These are phyloP conservation scores for Malus sylvestris DNA, from an alignment of 306 rosid species.

Conservation along the genomic window DNA sequence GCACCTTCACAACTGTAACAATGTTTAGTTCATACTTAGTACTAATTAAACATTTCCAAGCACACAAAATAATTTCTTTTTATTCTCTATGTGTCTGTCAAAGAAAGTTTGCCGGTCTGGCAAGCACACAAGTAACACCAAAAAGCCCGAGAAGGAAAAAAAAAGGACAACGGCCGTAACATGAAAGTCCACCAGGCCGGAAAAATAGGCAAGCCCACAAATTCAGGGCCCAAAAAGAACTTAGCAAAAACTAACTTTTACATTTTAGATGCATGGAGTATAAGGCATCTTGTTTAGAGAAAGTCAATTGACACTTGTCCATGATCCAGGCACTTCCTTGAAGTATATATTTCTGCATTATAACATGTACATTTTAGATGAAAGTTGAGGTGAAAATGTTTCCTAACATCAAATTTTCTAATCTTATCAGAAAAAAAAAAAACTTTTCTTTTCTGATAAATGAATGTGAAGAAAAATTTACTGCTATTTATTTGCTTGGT, in stretches of 20 bases:
- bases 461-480: not conserved
- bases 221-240: not conserved
- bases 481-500: constrained; percentile 20
- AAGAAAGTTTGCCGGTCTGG: not conserved
- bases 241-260: not conserved
- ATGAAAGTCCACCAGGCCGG: not conserved
- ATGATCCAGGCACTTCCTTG: not conserved
- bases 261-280: not conserved
- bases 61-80: too few relatives aligned
- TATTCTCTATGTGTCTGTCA: not conserved
- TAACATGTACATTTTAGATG: not conserved
- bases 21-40: too few relatives aligned
- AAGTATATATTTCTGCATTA: not conserved
- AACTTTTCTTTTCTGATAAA: too few relatives aligned
- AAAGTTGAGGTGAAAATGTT: too few relatives aligned
- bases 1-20: too few relatives aligned
- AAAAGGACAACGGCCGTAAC: not conserved
- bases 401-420: too few relatives aligned
- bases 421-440: too few relatives aligned
- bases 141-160: not conserved
- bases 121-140: not conserved
- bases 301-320: not conserved
- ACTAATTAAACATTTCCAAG: too few relatives aligned
- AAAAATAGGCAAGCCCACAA: not conserved
- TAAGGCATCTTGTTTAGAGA: not conserved